Conservation (phyloP, 371 early-diverging fungal species). For the Fennellomyces sp. region DNA sequence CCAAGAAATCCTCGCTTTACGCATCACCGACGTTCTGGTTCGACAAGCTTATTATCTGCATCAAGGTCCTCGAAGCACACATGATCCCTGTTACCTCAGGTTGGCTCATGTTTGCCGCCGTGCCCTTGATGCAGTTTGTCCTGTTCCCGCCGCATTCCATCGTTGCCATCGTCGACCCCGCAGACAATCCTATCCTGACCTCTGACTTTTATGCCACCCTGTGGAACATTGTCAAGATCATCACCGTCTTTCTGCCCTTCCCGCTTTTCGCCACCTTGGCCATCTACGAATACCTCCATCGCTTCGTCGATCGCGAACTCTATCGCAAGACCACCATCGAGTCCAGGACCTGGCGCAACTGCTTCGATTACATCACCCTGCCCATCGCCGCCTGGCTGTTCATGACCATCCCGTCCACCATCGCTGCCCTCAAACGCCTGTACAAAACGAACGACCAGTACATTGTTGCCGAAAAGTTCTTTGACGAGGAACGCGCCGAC, state of each 20-base stretch:
- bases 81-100: conserved; percentile 58
- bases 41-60: conserved; percentile 48
- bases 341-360: conserved; percentile 48
- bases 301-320: conserved; percentile 51
- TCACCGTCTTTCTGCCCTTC: conserved; percentile 48
- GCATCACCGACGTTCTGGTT: conserved; percentile 35
- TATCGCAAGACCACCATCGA: conserved; percentile 42
- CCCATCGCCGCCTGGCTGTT: conserved; percentile 63
- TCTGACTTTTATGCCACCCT: conserved; percentile 46
- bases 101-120: conserved; percentile 64
- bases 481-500: conserved; percentile 27
- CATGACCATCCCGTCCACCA: conserved; percentile 59
- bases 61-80: conserved; percentile 55
- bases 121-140: conserved; percentile 54
- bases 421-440: conserved; percentile 53
- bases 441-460: conserved; percentile 52
- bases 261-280: conserved; percentile 50
- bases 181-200: conserved; percentile 44
- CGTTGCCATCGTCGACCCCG: conserved; percentile 33
- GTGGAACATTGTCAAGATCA: conserved; percentile 48
- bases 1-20: conserved; percentile 41
- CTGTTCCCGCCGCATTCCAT: conserved; percentile 43
- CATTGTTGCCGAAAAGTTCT: conserved; percentile 59
- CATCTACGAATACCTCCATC: conserved; percentile 54
- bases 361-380: conserved; percentile 51